Percentiles rank a stretch among this genome's conserved stretches.
Conservation (phyloP, 192 early-diverging fungal species). For the Spinellus fusiger region DNA sequence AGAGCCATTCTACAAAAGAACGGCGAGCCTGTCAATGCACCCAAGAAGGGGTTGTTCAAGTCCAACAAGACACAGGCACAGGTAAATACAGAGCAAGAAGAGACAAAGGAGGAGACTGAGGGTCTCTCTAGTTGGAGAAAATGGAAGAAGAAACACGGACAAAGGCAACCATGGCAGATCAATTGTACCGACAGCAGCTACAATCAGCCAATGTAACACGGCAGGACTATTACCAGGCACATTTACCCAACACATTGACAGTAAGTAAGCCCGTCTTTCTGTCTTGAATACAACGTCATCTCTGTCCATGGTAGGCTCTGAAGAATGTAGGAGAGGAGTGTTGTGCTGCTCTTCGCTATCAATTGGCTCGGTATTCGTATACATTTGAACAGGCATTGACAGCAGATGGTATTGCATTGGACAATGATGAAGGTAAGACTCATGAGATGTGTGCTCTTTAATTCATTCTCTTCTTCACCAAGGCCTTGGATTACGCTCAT, state of each 20-base stretch:
- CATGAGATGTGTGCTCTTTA: not conserved
- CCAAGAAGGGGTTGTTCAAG: conserved; percentile 45
- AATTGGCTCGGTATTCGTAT: conserved; percentile 74
- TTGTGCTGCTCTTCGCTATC: conserved; percentile 73
- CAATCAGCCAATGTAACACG: conserved; percentile 66
- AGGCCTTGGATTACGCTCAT: conserved; percentile 32
- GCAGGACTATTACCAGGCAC: conserved; percentile 70
- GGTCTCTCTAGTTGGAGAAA: conserved; percentile 53
- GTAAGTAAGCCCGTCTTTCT: conserved; percentile 32
- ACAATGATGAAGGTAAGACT: conserved; percentile 30
- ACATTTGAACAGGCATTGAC: conserved; percentile 73
- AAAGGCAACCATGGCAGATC: conserved; percentile 77
- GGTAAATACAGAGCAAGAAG: conserved; percentile 33
- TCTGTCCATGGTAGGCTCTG: conserved; percentile 2
- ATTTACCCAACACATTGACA: conserved; percentile 79
- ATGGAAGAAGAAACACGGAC: conserved; percentile 81
- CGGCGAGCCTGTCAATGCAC: conserved; percentile 28
- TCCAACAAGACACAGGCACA: conserved; percentile 54
- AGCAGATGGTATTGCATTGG: conserved; percentile 61
- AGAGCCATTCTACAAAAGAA: conserved; percentile 54
- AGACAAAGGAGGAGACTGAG: not conserved
- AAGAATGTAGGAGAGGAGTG: conserved; percentile 85
- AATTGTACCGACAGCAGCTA: conserved; percentile 80
- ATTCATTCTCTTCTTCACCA: not conserved
- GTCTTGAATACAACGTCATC: conserved; percentile 18